A percentile compares a stretch with the other conserved stretches of the same genome.
These are phyloP conservation scores for Rhizoctonia solani DNA, from an alignment of 1,284 basidiomycete genomes.

Conservation along the genomic window DNA sequence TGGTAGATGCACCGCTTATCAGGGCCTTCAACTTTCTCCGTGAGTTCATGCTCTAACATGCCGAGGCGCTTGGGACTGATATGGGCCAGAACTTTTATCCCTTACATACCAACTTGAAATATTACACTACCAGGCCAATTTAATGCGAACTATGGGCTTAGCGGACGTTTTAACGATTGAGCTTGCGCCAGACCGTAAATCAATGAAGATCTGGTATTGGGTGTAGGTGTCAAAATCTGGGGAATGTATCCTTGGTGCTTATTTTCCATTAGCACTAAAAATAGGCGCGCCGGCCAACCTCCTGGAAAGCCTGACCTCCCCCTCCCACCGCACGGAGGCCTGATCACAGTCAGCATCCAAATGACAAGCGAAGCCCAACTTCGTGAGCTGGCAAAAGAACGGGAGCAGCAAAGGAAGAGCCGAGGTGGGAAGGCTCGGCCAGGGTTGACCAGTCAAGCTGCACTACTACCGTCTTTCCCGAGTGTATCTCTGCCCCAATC, in stretches of 20 bases:
- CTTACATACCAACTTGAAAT: slow-evolving; percentile 84
- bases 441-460: background rate
- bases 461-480: background rate
- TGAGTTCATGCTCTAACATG: slow-evolving; percentile 48
- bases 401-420: background rate
- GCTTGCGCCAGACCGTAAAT: slow-evolving; percentile 66
- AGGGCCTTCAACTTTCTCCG: slow-evolving; percentile 80
- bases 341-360: slow-evolving; percentile 54
- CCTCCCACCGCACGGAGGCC: slow-evolving; percentile 59
- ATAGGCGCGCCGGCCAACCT: slow-evolving; percentile 43
- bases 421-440: background rate
- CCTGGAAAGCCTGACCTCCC: slow-evolving; percentile 45
- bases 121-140: slow-evolving; percentile 73
- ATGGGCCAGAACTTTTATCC: slow-evolving; percentile 73
- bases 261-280: slow-evolving; percentile 11
- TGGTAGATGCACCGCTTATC: slow-evolving; percentile 74
- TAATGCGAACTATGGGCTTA: slow-evolving; percentile 78
- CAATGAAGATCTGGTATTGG: slow-evolving; percentile 73
- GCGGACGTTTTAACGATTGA: slow-evolving; percentile 66
- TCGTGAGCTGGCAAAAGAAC: slow-evolving; percentile 5
- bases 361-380: slow-evolving; percentile 3
- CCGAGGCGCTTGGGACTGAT: background rate
- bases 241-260: slow-evolving; percentile 13
- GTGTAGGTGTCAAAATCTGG: slow-evolving; percentile 54
- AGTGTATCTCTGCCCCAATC: background rate